Base-by-base conservation (phyloP, 164 flowering plant species). In the Berberis vulgaris region DNA sequence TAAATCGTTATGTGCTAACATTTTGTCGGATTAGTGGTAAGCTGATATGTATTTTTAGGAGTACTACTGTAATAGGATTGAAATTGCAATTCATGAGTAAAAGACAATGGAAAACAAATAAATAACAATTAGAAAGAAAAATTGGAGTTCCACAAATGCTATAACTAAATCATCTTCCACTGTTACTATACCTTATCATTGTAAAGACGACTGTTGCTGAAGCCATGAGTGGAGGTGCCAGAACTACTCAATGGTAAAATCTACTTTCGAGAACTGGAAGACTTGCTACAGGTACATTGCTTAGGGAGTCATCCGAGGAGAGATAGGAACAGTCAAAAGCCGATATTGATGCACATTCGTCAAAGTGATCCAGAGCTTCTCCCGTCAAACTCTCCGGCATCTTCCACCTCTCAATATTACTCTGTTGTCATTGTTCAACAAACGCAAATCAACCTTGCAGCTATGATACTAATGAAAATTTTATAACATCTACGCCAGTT, bases 251-350 rank as follows among this genome's bases (percentile, higher is more conserved):
- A 76, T 26, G 67, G 67, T 45, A 71, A 41, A 61, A 66, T 46
- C 43, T 59, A 64, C 47, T 57, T 1, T 61, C 72, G 67, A 57
- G 66, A 47, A 45, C 45, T 11, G 74, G 68, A 6, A 67, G 42
- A 61, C 72, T 47, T 63, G 8, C 64, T 38, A 79, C 74, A 59
- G 62, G 65, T 11, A 65, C 54, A 60, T 57, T 69, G 43, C 63
- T 43, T 11, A 77, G 77, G 49, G 86, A 84, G 59, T 87, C 95
- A 69, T 92, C 71, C 41, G 94, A 79, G 61, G 96, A 89, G 73
- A 89, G 86, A 73, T 92, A 96, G 45, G 96, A 87, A 73, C 87
- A 77, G 71, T 89, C 96, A 76, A 92, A 89, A 61, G 96, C 86
- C 56, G 98, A 89, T 70, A 87, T 78, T 9, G 98, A 92, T 59